Percentiles rank a stretch among this genome's conserved stretches.
These are phyloP conservation scores for Kuraishia hungarica DNA, from an alignment of 805 yeast species.

Conservation along the genomic window DNA sequence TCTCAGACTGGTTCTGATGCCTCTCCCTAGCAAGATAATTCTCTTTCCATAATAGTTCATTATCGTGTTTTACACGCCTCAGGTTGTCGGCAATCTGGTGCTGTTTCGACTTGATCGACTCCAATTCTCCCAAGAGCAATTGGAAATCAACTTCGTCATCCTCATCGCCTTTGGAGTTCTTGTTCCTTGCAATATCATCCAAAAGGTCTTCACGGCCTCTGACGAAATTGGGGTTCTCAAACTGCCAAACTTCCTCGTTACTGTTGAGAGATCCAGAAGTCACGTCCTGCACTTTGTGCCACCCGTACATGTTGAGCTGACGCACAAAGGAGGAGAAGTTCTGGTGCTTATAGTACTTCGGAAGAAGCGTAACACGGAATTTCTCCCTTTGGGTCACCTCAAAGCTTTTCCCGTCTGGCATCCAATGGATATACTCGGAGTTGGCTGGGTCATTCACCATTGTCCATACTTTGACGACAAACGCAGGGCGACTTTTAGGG, in stretches of 20 bases:
- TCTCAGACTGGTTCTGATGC: conserved; percentile 77
- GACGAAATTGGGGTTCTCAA: conserved; percentile 73
- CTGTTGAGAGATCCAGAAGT: conserved; percentile 60
- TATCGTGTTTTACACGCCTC: conserved; percentile 75
- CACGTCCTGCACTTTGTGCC: conserved; percentile 97
- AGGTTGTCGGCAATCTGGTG: conserved; percentile 76
- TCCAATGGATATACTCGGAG: conserved; percentile 71
- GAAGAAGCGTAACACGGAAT: conserved; percentile 77
- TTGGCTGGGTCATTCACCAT: conserved; percentile 85
- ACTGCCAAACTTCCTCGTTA: conserved; percentile 81
- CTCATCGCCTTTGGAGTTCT: conserved; percentile 28
- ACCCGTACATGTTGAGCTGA: conserved; percentile 96
- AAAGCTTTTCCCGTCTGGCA: conserved; percentile 76
- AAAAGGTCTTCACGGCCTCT: conserved; percentile 76
- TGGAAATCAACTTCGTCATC: conserved; percentile 39
- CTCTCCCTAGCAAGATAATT: conserved; percentile 76
- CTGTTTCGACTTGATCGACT: conserved; percentile 70
- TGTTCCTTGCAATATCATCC: conserved; percentile 78
- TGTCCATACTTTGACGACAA: conserved; percentile 88
- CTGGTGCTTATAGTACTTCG: conserved; percentile 90
- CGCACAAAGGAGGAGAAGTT: conserved; percentile 95
- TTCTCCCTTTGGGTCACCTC: conserved; percentile 77
- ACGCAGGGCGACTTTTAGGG: conserved; percentile 70
- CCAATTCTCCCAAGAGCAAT: conserved; percentile 61
- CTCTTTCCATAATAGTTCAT: conserved; percentile 88